Conservation (phyloP, 2,329 filamentous ascomycete species). For the Scytalidium sp. region DNA sequence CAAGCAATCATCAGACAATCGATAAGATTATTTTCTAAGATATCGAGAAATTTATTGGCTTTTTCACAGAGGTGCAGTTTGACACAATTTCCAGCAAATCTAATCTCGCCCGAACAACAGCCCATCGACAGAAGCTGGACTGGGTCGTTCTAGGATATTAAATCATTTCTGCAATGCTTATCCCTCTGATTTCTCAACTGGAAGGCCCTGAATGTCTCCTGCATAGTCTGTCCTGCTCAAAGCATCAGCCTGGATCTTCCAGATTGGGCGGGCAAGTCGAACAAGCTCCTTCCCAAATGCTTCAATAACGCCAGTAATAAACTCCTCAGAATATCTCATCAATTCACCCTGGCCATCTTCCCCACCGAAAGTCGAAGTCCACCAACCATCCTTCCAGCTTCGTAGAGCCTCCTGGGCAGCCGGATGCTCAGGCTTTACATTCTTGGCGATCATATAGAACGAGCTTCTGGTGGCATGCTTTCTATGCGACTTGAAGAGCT, state of each 20-base stretch:
- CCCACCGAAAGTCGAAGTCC: slow-evolving; percentile 18
- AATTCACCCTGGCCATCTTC: slow-evolving; percentile 8
- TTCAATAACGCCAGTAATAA: slow-evolving; percentile 10
- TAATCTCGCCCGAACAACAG: too few species aligned
- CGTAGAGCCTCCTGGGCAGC: slow-evolving; percentile 11
- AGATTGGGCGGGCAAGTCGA: slow-evolving; percentile 13
- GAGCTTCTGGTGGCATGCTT: slow-evolving; percentile 17
- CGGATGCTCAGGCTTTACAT: slow-evolving; percentile 11
- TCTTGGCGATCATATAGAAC: slow-evolving; percentile 24
- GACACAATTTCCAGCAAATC: too few species aligned
- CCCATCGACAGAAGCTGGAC: too few species aligned
- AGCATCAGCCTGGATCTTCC: slow-evolving; percentile 19
- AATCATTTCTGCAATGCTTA: too few species aligned
- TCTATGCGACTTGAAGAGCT: slow-evolving; percentile 20
- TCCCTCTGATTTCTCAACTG: too few species aligned
- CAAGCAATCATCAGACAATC: too few species aligned
- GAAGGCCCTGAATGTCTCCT: too few species aligned
- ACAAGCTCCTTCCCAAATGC: slow-evolving; percentile 14
- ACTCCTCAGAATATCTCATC: slow-evolving; percentile 5
- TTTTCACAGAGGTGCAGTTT: too few species aligned
- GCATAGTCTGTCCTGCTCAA: slow-evolving; percentile 8
- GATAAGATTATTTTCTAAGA: too few species aligned
- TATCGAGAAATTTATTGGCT: too few species aligned
- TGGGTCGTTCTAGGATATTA: too few species aligned
- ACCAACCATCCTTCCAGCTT: slow-evolving; percentile 19